A percentile compares a stretch with the other conserved stretches of the same genome.
Evolutionary conservation across 176 grass and related monocot species (phyloP).

Genomic region (Musa acuminata): DNA sequence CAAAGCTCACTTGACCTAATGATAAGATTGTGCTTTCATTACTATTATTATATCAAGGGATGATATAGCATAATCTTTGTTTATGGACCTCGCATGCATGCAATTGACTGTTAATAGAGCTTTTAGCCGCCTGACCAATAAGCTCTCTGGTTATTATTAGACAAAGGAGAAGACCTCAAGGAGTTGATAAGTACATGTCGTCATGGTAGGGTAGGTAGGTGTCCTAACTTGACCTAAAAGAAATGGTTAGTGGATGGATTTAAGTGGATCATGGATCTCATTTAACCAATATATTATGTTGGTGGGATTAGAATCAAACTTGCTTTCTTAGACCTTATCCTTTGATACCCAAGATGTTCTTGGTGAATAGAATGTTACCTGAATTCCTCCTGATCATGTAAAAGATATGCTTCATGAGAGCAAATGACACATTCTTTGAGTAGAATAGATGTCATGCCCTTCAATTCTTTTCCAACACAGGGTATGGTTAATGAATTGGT

Average conservation of each 20-base stretch:
- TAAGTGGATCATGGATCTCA: not conserved
- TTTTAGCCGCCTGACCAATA: not conserved
- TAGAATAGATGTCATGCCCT: too few species aligned
- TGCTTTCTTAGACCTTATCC: not conserved
- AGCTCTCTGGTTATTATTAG: not conserved
- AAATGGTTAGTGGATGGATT: not conserved
- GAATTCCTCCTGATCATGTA: too few species aligned
- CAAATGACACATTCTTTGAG: too few species aligned
- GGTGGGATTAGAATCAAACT: too few species aligned
- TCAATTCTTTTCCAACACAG: too few species aligned
- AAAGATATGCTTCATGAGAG: too few species aligned
- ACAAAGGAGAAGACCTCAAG: not conserved
- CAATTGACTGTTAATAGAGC: not conserved
- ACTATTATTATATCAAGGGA: not conserved
- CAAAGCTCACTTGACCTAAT: not conserved
- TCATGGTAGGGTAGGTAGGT: not conserved
- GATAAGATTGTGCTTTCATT: not conserved
- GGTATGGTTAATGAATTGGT: too few species aligned
- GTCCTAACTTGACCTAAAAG: not conserved
- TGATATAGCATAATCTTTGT: not conserved
- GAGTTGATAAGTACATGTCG: constrained; percentile 1
- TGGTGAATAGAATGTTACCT: too few species aligned
- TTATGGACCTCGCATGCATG: too few species aligned
- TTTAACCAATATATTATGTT: not conserved
- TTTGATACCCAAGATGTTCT: not conserved